A percentile compares a stretch with the other conserved stretches of the same genome.
These are phyloP conservation scores for Lenwebbia sp. DNA, from an alignment of 345 rosid genomes.

Conservation along the genomic window DNA sequence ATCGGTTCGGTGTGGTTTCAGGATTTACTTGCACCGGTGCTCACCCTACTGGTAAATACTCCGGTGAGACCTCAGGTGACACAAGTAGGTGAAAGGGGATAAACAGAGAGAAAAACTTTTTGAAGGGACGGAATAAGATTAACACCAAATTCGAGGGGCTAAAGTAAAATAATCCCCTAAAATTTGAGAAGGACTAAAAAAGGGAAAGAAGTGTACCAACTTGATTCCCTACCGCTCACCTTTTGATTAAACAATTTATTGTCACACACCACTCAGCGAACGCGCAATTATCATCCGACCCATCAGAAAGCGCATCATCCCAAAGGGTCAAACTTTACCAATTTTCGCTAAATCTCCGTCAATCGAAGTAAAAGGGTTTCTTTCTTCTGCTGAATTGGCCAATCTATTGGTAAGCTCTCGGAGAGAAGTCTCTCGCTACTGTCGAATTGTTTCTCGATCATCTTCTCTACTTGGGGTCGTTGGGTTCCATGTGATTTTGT, in stretches of 20 bases:
- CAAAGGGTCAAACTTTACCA: neutral
- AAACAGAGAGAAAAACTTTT: neutral
- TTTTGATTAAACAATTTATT: neutral
- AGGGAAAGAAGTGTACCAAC: neutral
- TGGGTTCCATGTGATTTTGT: neutral
- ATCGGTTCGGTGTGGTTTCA: no score
- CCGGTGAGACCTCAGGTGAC: no score
- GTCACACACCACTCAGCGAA: neutral
- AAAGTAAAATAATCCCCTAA: neutral
- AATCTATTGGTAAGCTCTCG: neutral
- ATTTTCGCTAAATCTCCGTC: neutral
- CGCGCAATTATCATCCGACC: neutral
- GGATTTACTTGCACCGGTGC: no score
- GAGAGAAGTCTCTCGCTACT: neutral
- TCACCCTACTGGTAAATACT: no score
- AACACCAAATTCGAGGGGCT: neutral
- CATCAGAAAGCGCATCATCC: neutral
- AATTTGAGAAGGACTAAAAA: neutral
- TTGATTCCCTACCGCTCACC: neutral
- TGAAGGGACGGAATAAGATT: neutral
- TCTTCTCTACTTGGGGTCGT: neutral
- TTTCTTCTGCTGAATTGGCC: neutral
- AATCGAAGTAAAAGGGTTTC: neutral
- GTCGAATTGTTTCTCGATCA: neutral
- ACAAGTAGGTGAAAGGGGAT: neutral